Base-by-base conservation (phyloP, 2,329 filamentous ascomycete genomes). In the Aureobasidium uvarum region DNA sequence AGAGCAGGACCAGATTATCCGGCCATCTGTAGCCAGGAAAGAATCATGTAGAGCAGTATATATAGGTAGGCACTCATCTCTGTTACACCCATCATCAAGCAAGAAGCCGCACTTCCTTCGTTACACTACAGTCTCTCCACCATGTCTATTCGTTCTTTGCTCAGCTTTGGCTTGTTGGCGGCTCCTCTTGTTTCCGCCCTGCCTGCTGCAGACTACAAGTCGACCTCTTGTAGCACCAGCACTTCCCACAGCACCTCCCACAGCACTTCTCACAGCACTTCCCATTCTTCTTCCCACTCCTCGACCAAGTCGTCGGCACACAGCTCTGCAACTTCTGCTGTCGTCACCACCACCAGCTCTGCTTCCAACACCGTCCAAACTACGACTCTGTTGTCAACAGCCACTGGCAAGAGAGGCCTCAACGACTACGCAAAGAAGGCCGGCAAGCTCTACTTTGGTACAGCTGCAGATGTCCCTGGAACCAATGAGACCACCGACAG, bases 391-490 rank as follows among this genome's bases (percentile, higher is more conserved):
- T 10, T 63, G n/a, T 41, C 46, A 13, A 63, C 56, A 16, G 46
- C 58, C 5, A 66, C 65, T 28, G 54, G 55, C 8, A 50, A 10
- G 6, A 55, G 14, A 7, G 74, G 75, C 20, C 80, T 87, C 20
- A 77, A 86, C 72, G 75, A 80, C 67, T 79, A 86, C 33, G 85
- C 85, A 55, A 79, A 81, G 67, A 79, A 79, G 62, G 64, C 84
- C 46, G 86, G 85, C 23, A 79, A 84, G 67, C 72, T 81, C 68
- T 82, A 84, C 69, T 84, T 86, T 45, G 75, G 84, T 48, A 84
- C 85, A 1, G 86, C 87, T 1, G 85, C 86, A 48, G 85, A 89
- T 72, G 83, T 81, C 46, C 72, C 76, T 18, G 71, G 71, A 36
- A 72, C 68, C 3, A 72, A 74, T 2, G 81, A 84, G 68, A 73